Evolutionary conservation across 345 rosid species (phyloP), one percentile per base, ranked within the genome.

Genomic region (Citropsis articulata): DNA sequence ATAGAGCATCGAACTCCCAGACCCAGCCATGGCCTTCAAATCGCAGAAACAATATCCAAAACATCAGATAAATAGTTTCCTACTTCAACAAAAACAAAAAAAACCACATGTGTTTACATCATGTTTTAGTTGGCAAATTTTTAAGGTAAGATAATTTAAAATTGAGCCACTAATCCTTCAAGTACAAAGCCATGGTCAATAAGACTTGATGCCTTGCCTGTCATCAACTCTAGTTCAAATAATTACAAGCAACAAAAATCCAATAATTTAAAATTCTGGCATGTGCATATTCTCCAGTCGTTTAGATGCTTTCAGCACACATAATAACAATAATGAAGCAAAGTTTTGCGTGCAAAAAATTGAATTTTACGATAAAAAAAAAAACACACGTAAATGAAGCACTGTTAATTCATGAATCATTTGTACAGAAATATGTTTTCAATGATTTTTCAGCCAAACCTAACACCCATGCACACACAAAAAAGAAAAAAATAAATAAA

Each of bases 1-100:
- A 59, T 89, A 91, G 1, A 91, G 73, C 95, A 93, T 94, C 7
- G 95, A 90, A 79, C 95, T 93, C 74, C 95, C 93, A 53, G 95
- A 69, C 69, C 93, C 93, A 21, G 91, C 93, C 97, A 93, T 92
- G 66, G 66, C 63, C 92, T 80, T 69, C 56, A 18, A 35, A 24
- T 4, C 45, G 27, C 59, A 48, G 10, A 75, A 27, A 28, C 7
- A 48, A 22, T 30, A 21, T 42, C 40, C 48, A n/a, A 33, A 75
- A 45, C 55, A 38, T 60, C 76, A 60, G 5, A 73, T 25, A 73
- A 30, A 73, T 19, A 60, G 55, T 38, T 61, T 18, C 38, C 40
- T 61, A 40, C 12, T 27, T 73, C 14, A 60, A 25, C 68, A 53
- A 62, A 27, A 42, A 50, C 5, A 50, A 22, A 8, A 50, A 18